Conservation (phyloP, 2,329 filamentous ascomycete genomes). For the Colletotrichum zoysiae region DNA sequence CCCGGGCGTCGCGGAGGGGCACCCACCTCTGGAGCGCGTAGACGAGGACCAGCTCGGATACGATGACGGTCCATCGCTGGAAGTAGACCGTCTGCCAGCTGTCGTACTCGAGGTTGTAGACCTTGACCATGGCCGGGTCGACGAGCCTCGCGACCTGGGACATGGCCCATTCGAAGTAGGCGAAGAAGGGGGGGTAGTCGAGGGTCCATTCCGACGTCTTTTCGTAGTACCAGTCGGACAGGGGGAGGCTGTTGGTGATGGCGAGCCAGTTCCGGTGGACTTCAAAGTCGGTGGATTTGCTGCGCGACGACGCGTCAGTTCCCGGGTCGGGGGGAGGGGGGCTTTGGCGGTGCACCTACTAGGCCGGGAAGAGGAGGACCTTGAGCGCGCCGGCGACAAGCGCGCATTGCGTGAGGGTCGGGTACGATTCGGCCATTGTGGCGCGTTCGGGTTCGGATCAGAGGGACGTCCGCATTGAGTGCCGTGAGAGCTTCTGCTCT, state of each 20-base stretch:
- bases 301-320: slow-evolving; percentile 54
- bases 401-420: slow-evolving; percentile 89
- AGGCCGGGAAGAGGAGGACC: slow-evolving; percentile 91
- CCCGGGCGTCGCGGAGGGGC: neutral
- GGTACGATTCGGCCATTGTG: slow-evolving; percentile 83
- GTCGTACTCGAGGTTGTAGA: slow-evolving; percentile 86
- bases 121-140: slow-evolving; percentile 84
- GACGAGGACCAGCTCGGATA: slow-evolving; percentile 85
- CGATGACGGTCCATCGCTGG: slow-evolving; percentile 88
- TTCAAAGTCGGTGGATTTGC: slow-evolving; percentile 99
- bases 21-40: slow-evolving; percentile 81
- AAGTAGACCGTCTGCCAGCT: slow-evolving; percentile 97
- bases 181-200: slow-evolving; percentile 98
- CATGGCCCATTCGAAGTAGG: slow-evolving; percentile 94
- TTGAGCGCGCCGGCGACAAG: slow-evolving; percentile 90
- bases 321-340: neutral
- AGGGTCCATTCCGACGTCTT: slow-evolving; percentile 99
- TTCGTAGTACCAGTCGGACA: slow-evolving; percentile 95
- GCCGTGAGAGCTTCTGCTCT: slow-evolving; percentile 31
- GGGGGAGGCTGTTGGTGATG: slow-evolving; percentile 88
- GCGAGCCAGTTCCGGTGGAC: slow-evolving; percentile 99
- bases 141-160: slow-evolving; percentile 82
- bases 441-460: slow-evolving; percentile 26
- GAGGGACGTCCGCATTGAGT: slow-evolving; percentile 38
- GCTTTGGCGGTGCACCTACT: slow-evolving; percentile 70